Base-by-base conservation (phyloP, 176 grass and related monocot species). In the Rhipidocladum racemiflorum region DNA sequence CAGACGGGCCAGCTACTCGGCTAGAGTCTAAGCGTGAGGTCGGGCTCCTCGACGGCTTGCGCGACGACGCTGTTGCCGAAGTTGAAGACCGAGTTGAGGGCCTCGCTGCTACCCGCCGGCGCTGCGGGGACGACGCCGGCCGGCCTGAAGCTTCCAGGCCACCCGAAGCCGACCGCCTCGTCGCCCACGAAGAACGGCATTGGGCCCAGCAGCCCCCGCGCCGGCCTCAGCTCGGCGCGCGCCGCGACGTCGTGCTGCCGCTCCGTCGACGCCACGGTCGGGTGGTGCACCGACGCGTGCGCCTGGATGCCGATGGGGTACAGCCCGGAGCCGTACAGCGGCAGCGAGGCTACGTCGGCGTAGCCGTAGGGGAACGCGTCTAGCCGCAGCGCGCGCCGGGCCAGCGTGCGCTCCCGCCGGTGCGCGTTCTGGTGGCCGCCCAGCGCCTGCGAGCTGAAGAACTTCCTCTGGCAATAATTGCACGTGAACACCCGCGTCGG, bases 381-480 rank as follows among this genome's bases (percentile, higher is more conserved):
- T n/a, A 88, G 32, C 24, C 80, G 80, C 68, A 83, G 32, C 29
- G 91, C 91, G 50, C 92, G 76, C 16, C 89, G 82, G 4, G 83
- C 88, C 68, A 93, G 74, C 67, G 86, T 93, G 75, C 91, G 91
- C 91, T 90, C 91, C 23, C 85, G 88, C 69, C 83, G 75, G 81
- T 93, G 91, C 61, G 88, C 78, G 85, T 93, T 93, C 85, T 90
- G 91, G 91, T 93, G 91, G 8, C 91, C 91, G 7, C 91, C 91
- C 69, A 93, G 88, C 50, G 91, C 91, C 66, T 93, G 91, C 45
- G 88, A 93, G 83, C 91, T 93, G 85, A 88, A 93, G 91, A 93
- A 93, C 91, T 88, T 93, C 61, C 91, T 77, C 88, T 88, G 88
- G 88, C 91, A 93, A 68, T 93, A 90, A 85, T 88, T 93, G 91